These are phyloP conservation scores for Capronia americana DNA, from an alignment of 2,329 filamentous ascomycete genomes.

Conservation along the genomic window DNA sequence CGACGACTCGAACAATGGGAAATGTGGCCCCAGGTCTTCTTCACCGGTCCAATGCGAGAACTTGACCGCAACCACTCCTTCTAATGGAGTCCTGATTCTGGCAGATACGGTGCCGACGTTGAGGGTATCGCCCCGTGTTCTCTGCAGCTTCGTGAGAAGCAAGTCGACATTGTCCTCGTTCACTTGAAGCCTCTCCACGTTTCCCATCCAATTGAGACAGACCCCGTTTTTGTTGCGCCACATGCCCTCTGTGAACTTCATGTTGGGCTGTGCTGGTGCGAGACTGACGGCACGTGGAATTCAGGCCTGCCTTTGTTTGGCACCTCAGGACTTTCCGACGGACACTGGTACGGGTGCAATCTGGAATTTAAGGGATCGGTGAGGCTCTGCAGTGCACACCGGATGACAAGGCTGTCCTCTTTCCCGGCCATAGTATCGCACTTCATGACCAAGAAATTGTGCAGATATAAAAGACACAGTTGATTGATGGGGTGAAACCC, in stretches of 20 bases:
- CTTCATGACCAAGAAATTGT: background rate
- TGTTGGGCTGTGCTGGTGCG: slow-evolving; percentile 35
- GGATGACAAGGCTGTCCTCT: background rate
- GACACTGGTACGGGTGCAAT: background rate
- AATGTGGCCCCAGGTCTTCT: slow-evolving; percentile 19
- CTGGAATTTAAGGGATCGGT: background rate
- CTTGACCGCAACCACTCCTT: slow-evolving; percentile 15
- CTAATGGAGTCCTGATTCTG: slow-evolving; percentile 12
- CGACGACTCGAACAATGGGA: slow-evolving; percentile 34
- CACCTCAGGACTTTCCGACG: background rate
- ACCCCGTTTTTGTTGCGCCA: slow-evolving; percentile 44
- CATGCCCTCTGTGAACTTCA: slow-evolving; percentile 54
- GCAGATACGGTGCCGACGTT: slow-evolving; percentile 20
- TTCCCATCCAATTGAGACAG: slow-evolving; percentile 51
- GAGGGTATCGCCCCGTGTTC: slow-evolving; percentile 48
- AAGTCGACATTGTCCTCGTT: slow-evolving; percentile 45
- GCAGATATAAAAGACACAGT: background rate
- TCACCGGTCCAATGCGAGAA: slow-evolving; percentile 26
- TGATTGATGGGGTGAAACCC: slow-evolving; percentile 6
- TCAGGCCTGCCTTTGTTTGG: background rate
- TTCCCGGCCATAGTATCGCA: background rate
- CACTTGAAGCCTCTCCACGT: slow-evolving; percentile 46
- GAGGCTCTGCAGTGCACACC: background rate
- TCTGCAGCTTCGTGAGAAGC: slow-evolving; percentile 48
- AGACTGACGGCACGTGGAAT: background rate